These are phyloP conservation scores for Chlamydomonas sp. DNA, from an alignment of 139 green algal genomes.

Conservation along the genomic window DNA sequence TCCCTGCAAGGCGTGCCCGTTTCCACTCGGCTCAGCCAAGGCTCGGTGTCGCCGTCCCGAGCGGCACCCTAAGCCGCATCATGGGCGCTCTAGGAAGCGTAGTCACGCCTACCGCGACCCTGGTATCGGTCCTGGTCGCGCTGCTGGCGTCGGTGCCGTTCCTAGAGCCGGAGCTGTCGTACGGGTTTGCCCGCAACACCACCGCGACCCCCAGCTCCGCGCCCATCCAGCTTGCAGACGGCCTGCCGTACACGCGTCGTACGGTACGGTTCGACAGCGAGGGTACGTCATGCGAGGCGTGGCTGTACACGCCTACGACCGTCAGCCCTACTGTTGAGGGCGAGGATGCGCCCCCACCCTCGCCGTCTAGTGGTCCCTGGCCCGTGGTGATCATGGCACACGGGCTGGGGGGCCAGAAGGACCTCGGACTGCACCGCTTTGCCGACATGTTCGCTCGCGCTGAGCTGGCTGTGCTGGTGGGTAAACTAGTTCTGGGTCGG, in stretches of 20 bases:
- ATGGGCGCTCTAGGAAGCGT: no score
- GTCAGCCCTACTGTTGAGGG: no score
- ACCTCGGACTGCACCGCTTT: constrained; percentile 60
- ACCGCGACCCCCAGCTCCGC: neutral
- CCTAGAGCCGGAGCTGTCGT: neutral
- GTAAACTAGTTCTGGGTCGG: no score
- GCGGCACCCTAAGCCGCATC: no score
- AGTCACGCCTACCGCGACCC: no score
- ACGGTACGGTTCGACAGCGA: constrained; percentile 23
- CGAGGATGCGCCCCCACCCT: neutral
- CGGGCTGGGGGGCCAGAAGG: constrained; percentile 60
- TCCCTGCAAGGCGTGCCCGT: no score
- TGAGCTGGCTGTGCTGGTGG: constrained; percentile 48
- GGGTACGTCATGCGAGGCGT: constrained; percentile 43
- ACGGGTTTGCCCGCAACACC: constrained; percentile 17
- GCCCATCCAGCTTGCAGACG: neutral
- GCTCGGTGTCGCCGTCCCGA: no score
- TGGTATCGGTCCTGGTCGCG: neutral
- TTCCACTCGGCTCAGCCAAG: no score
- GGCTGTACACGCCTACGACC: constrained; percentile 58
- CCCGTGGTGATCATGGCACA: constrained; percentile 63
- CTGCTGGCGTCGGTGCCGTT: neutral
- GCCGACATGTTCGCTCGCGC: constrained; percentile 45
- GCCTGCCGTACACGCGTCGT: constrained; percentile 14
- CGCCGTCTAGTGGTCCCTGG: no score